Conservation (phyloP, 2,329 filamentous ascomycete species). For the Cephalotrichum gorgonifer region DNA sequence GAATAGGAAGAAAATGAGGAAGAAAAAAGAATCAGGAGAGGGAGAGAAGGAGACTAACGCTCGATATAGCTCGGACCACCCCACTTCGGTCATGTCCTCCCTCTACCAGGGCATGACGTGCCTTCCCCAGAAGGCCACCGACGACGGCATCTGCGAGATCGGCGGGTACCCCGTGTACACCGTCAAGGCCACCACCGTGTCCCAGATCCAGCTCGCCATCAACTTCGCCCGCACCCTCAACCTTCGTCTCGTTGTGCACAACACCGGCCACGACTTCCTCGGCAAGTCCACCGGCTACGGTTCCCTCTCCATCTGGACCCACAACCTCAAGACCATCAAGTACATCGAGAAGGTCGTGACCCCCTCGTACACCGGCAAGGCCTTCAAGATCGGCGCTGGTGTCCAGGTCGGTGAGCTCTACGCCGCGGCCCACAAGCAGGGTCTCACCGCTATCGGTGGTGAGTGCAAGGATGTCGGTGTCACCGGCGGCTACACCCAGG, state of each 20-base stretch:
- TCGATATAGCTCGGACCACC: conserved; percentile 14
- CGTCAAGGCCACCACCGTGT: conserved; percentile 19
- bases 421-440: conserved; percentile 31
- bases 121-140: conserved; percentile 15
- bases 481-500: conserved; percentile 49
- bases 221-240: conserved; percentile 26
- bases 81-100: conserved; percentile 18
- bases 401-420: conserved; percentile 44
- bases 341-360: conserved; percentile 12
- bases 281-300: conserved; percentile 25
- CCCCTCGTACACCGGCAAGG: conserved; percentile 27
- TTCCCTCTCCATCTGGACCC: conserved; percentile 26
- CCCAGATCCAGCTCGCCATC: conserved; percentile 21
- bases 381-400: conserved; percentile 44
- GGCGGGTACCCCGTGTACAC: conserved; percentile 31
- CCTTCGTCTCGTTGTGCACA: conserved; percentile 23
- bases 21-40: no score
- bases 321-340: conserved; percentile 24
- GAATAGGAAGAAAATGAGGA: no score
- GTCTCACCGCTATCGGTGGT: conserved; percentile 40
- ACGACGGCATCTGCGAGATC: conserved; percentile 24
- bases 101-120: conserved; percentile 11
- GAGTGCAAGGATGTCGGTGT: conserved; percentile 45
- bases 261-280: conserved; percentile 21
- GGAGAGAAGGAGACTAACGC: no score